Conservation (phyloP, 352 stramenopile species). For the Vaucheria bursata region DNA sequence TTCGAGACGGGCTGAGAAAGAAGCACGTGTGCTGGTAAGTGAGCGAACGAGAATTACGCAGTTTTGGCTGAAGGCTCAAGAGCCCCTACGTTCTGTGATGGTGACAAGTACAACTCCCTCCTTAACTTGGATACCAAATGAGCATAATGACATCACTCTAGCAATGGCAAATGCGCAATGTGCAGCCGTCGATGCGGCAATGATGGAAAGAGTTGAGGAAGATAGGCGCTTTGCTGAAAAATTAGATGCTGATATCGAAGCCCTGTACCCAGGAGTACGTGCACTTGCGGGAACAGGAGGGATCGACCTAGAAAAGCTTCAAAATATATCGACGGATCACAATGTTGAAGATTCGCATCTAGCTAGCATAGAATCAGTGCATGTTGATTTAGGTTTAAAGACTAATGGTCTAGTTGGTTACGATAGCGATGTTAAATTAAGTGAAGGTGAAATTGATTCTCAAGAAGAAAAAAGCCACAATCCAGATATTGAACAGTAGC, state of each 20-base stretch:
- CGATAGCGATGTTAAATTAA: too few species aligned
- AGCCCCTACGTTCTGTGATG: neutral
- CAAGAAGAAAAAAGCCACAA: too few species aligned
- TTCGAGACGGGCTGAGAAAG: neutral
- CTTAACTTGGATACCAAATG: neutral
- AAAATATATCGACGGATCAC: too few species aligned
- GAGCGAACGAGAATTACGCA: neutral
- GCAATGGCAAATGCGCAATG: slow-evolving; percentile 2
- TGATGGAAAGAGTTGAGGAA: neutral
- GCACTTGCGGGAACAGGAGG: neutral
- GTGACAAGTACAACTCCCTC: neutral
- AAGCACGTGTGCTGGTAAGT: neutral
- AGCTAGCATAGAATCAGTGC: too few species aligned
- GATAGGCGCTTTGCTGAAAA: neutral
- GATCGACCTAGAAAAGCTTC: neutral
- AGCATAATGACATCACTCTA: slow-evolving; percentile 9
- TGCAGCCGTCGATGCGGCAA: neutral
- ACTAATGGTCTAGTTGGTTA: too few species aligned
- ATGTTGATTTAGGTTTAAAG: too few species aligned
- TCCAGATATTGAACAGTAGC: too few species aligned
- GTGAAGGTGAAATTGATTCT: too few species aligned
- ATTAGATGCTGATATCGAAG: neutral
- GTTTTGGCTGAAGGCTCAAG: slow-evolving; percentile 1
- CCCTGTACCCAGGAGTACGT: neutral
- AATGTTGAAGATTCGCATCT: too few species aligned